These are phyloP conservation scores for Ophiostoma novo-ulmi DNA, from an alignment of 2,329 filamentous ascomycete species.

Conservation along the genomic window DNA sequence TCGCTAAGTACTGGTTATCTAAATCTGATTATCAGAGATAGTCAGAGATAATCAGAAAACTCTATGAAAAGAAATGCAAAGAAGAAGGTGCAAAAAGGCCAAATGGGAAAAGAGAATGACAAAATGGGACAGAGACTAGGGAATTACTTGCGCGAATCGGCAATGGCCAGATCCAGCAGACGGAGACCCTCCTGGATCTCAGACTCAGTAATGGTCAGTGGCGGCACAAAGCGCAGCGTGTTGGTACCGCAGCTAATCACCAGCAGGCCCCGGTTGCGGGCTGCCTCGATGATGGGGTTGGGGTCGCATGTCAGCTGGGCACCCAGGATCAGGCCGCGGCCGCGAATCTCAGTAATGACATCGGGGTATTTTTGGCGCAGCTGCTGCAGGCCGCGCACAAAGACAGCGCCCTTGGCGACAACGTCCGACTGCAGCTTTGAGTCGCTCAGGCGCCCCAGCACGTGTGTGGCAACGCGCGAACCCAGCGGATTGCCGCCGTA, in stretches of 20 bases:
- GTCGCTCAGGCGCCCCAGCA: constrained; percentile 71
- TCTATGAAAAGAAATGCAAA: neutral
- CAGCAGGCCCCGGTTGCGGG: constrained; percentile 78
- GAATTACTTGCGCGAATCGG: constrained; percentile 34
- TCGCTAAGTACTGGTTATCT: neutral
- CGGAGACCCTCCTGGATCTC: constrained; percentile 74
- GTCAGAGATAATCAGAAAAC: neutral
- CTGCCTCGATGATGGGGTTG: constrained; percentile 71
- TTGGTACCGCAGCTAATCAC: constrained; percentile 92
- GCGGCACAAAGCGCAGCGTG: constrained; percentile 86
- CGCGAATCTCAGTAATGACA: constrained; percentile 72
- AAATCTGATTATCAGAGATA: neutral
- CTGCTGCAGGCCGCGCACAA: constrained; percentile 45
- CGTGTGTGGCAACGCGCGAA: constrained; percentile 77
- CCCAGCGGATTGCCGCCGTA: constrained; percentile 91
- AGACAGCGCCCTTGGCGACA: constrained; percentile 54
- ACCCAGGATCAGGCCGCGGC: constrained; percentile 79
- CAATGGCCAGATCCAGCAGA: constrained; percentile 66
- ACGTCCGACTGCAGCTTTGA: constrained; percentile 66
- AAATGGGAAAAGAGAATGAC: neutral
- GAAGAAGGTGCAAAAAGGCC: neutral
- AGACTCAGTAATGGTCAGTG: constrained; percentile 69
- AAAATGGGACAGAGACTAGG: neutral
- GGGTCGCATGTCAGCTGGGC: constrained; percentile 74
- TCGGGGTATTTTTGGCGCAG: constrained; percentile 54